Evolutionary conservation across 1,139 yeast genomes (phyloP).

Genomic region (Kodamaea fungicola): DNA sequence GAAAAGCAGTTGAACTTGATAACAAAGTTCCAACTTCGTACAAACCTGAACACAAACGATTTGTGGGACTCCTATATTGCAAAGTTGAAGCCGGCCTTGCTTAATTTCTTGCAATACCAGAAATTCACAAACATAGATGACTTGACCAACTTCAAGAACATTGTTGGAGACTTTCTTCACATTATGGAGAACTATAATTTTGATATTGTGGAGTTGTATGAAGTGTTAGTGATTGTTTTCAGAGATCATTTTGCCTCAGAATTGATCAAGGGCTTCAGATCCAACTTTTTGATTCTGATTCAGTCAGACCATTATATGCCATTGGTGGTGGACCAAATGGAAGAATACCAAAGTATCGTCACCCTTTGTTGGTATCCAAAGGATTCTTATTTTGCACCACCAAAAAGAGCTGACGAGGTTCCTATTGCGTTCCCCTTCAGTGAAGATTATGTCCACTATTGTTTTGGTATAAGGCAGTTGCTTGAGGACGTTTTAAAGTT

Average conservation of each 20-base stretch:
- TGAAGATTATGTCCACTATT: slow-evolving; percentile 80
- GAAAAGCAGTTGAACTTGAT: slow-evolving; percentile 63
- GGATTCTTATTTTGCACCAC: slow-evolving; percentile 44
- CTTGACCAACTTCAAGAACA: slow-evolving; percentile 42
- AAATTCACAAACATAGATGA: slow-evolving; percentile 30
- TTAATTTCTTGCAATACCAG: slow-evolving; percentile 28
- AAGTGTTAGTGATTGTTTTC: slow-evolving; percentile 57
- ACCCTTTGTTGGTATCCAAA: slow-evolving; percentile 69
- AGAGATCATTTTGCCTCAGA: slow-evolving; percentile 56
- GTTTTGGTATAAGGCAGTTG: slow-evolving; percentile 68
- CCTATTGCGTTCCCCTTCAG: slow-evolving; percentile 88
- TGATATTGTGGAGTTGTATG: slow-evolving; percentile 58
- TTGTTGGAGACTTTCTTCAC: slow-evolving; percentile 71
- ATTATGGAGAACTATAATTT: slow-evolving; percentile 73
- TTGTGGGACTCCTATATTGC: slow-evolving; percentile 71
- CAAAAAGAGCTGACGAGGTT: slow-evolving; percentile 33
- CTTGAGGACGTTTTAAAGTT: slow-evolving; percentile 62
- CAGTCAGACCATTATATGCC: slow-evolving; percentile 90
- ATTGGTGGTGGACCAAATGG: slow-evolving; percentile 57
- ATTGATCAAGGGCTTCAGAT: slow-evolving; percentile 54
- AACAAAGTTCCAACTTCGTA: slow-evolving; percentile 53
- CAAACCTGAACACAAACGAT: slow-evolving; percentile 62
- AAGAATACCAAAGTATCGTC: slow-evolving; percentile 61
- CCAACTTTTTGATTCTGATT: slow-evolving; percentile 59
- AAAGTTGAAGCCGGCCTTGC: slow-evolving; percentile 54